Base-by-base conservation (phyloP, 768 basidiomycete genomes). In the Mycena galopus region DNA sequence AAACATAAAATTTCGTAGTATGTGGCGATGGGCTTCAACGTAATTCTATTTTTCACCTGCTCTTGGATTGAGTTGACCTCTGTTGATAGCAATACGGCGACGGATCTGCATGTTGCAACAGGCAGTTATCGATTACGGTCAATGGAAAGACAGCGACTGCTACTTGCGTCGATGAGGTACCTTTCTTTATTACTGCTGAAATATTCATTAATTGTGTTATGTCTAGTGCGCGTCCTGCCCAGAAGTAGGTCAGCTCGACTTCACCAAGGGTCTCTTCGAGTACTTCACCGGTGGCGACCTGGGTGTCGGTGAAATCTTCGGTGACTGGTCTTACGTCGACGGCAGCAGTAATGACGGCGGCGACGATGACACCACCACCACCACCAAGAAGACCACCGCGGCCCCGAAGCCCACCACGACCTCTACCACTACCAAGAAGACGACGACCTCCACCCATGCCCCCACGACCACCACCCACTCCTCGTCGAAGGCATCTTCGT, bases 151-250 rank as follows among this genome's bases (percentile, higher is more conserved):
- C 69, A 19, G 29, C 69, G 4, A 51, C 55, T 19, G 73, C 73
- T 30, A 74, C 73, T 32, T 74, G 73, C 23, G 69, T 74, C 23
- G 73, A 74, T 30, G 61, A 71, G 68, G 73, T 74, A 62, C 21
- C 30, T 23, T 21, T 25, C 9, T 17, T 11, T 65, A 56, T 39
- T 16, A 10, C 39, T 39, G 11, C 17, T 39, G 39, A 39, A 39
- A 16, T 39, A 39, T 8, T 16, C 4, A 39, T 14, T 39, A 14
- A 17, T n/a, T 35, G 1, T 3, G 56, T 60, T 16, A 60, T 29
- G 4, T 33, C 3, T n/a, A 74, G 73, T 74, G 73, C 51, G 65
- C 66, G 12, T 47, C 33, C 56, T 74, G 73, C 73, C 61, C 69
- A 0, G 21, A 59, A 9, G 35, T 10, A 2, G 66, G 69, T 16